These are phyloP conservation scores for Fusarium transvaalense DNA, from an alignment of 2,329 filamentous ascomycete species.

Conservation along the genomic window DNA sequence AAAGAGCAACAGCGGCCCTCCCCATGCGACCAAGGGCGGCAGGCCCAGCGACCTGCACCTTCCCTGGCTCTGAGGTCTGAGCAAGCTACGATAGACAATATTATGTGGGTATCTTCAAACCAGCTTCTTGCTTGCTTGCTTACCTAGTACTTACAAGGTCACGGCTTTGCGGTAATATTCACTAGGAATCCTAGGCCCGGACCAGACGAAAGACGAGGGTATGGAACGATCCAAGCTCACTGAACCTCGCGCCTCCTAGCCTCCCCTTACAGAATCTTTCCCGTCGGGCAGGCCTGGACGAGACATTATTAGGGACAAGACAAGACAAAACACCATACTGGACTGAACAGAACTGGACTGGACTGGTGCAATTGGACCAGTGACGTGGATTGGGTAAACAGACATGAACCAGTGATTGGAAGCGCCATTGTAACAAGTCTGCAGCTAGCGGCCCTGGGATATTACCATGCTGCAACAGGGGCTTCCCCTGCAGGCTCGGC, in stretches of 20 bases:
- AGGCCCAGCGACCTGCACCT: conserved; percentile 36
- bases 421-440: conserved; percentile 46
- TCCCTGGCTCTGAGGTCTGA: conserved; percentile 6
- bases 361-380: conserved; percentile 32
- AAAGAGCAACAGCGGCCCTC: conserved; percentile 43
- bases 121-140: conserved; percentile 17
- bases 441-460: conserved; percentile 49
- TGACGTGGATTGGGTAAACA: conserved; percentile 38
- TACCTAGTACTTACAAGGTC: conserved; percentile 14
- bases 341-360: conserved; percentile 2
- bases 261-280: conserved; percentile 40
- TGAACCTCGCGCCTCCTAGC: conserved; percentile 6
- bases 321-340: not conserved
- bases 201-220: conserved; percentile 29
- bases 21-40: conserved; percentile 42
- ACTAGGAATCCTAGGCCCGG: conserved; percentile 17
- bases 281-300: not conserved
- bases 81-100: conserved; percentile 15
- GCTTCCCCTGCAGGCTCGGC: conserved; percentile 49
- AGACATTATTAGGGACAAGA: conserved; percentile 1
- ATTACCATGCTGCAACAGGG: conserved; percentile 50
- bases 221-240: conserved; percentile 38
- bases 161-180: conserved; percentile 15
- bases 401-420: conserved; percentile 47
- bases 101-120: conserved; percentile 28